Evolutionary conservation across 192 early-diverging fungal species (phyloP), one percentile per base, ranked within the genome.

Genomic region (Linderina pennispora): DNA sequence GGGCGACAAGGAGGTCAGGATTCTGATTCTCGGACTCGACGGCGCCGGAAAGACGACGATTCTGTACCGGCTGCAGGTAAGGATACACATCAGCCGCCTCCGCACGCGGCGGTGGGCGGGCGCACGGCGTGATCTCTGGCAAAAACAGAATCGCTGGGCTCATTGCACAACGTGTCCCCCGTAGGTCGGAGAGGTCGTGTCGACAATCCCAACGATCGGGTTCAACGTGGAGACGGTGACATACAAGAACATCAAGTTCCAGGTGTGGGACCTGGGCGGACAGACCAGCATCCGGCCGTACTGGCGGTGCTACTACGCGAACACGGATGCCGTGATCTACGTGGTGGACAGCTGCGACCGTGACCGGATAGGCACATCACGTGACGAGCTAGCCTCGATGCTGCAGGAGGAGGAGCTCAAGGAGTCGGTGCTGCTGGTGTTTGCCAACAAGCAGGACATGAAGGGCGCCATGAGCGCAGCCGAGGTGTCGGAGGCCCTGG

Each of bases 401-500:
- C 70, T 98, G 55, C 84, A 88, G 33, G 96, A 98, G 74, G 91
- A 92, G 50, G 96, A 98, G 72, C 69, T 97, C 38, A 80, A 80
- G 55, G 88, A 90, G 36, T 80, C 92, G 1, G 82, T 88, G 34
- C 64, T 98, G 55, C 65, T 98, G 39, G 92, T 98, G 39, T 83
- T 97, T 74, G 96, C 96, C 32, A 98, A 98, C 57, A 98, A 98
- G 74, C 96, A 98, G 75, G 96, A 98, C 65, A 89, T 96, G 84
- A 81, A 78, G 36, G 89, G 90, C 15, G 94, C 96, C 17, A 87
- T 97, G 86, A 78, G 83, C 21, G 79, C 84, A 16, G 85, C 90
- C 6, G 88, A 97, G 69, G 86, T 98, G 4, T 84, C 88, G 9
- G 88, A 97, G 40, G 73, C 77, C 4, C 69, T 98, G 23, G 88